Base-by-base conservation (phyloP, 108 stramenopile genomes). In the Skeletonema tropicum region DNA sequence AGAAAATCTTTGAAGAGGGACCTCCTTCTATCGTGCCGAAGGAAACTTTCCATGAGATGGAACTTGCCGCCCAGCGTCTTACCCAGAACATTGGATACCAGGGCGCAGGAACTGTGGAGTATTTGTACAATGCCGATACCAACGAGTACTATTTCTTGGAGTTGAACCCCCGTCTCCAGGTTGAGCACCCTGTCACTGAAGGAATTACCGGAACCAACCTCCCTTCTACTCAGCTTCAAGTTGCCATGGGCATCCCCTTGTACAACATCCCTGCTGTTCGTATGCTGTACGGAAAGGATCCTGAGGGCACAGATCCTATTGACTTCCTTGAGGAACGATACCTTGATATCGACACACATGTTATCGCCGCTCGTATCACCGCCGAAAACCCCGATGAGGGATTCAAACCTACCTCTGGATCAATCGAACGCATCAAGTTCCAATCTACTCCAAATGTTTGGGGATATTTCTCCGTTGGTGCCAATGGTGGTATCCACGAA, bases 341-440 rank as follows among this genome's bases (percentile, higher is more conserved):
- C 83, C 74, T 70, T 35, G 85, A 83, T 55, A 86, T 96, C 66
- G 86, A 97, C 38, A 75, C 86, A 41, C 98, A 98, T 71, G 91
- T 98, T 41, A 97, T 99, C 77, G 98, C 98, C n/a, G 98, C 97
- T 14, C 97, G 98, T 79, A 97, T 99, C 83, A 99, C 98, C 36
- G 98, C 98, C 45, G 98, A 99, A 73, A 99, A 99, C 79, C 98
- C 98, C 23, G 98, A 99, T 77, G 98, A 98, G 79, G 97, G 97
- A 68, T 99, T 99, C 92, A 98, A 99, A 88, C 98, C 98, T 57
- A 97, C 98, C 14, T 96, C 97, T 29, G 98, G 98, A 64, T 86
- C 85, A 23, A 97, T 99, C 67, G 97, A 97, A 75, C 92, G 97
- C 25, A 97, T 99, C 83, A 97, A 98, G 91, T 99, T 99, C 90